Percentiles rank a stretch among this genome's conserved stretches.
These are phyloP conservation scores for Alternaria conjuncta DNA, from an alignment of 2,329 filamentous ascomycete genomes.

Conservation along the genomic window DNA sequence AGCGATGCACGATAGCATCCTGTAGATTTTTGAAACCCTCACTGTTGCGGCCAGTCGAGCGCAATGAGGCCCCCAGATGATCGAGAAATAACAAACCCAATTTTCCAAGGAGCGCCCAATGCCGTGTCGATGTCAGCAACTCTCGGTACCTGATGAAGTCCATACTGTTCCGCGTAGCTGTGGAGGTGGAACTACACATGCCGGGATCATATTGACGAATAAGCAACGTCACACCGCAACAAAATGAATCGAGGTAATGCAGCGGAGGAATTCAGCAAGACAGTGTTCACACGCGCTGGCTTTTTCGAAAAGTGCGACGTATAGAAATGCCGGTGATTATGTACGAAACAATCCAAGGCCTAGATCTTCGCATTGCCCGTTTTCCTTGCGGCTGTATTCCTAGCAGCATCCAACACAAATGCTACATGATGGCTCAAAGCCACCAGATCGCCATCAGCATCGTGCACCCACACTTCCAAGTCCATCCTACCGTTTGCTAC, in stretches of 20 bases:
- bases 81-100: not conserved
- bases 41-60: not conserved
- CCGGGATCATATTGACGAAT: not conserved
- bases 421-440: slow-evolving; percentile 72
- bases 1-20: not conserved
- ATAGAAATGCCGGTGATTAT: not conserved
- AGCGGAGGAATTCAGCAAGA: not conserved
- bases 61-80: not conserved
- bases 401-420: slow-evolving; percentile 66
- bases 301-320: not conserved
- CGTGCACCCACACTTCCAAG: slow-evolving; percentile 71
- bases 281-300: not conserved
- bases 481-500: slow-evolving; percentile 77
- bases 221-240: not conserved
- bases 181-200: not conserved
- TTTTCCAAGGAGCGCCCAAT: not conserved
- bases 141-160: not conserved
- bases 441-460: slow-evolving; percentile 69
- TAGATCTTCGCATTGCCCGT: slow-evolving; percentile 48
- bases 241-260: not conserved
- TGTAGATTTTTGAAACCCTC: not conserved
- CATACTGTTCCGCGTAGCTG: not conserved
- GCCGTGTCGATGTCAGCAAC: not conserved
- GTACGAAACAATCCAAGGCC: slow-evolving; percentile 7
- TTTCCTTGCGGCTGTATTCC: slow-evolving; percentile 64